Conservation (phyloP, 1,284 basidiomycete species). For the Cystobasidium slooffiae region DNA sequence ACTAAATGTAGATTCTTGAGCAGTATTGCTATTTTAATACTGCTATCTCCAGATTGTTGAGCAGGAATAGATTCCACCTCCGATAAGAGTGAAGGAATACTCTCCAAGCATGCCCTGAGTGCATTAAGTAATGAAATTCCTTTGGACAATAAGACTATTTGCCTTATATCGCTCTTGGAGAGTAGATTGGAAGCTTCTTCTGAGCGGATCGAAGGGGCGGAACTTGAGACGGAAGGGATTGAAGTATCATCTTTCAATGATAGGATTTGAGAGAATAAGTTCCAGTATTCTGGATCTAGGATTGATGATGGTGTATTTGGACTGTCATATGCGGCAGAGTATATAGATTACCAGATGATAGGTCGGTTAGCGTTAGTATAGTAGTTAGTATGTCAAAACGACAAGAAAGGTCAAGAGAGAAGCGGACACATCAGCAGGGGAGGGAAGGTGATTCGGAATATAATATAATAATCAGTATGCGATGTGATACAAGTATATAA, state of each 20-base stretch:
- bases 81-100: not conserved
- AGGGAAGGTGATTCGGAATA: not conserved
- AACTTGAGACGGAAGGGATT: conserved; percentile 2
- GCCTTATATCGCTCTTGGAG: conserved; percentile 26
- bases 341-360: not conserved
- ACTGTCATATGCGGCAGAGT: not conserved
- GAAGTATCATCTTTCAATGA: conserved; percentile 11
- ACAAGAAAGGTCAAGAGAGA: not conserved
- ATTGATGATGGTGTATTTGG: conserved; percentile 15
- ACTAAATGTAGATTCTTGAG: not conserved
- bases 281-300: conserved; percentile 27
- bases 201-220: not conserved
- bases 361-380: conserved; percentile 8
- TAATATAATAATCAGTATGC: not conserved
- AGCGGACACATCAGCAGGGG: not conserved
- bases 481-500: not conserved
- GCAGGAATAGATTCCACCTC: not conserved
- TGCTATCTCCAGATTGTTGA: not conserved
- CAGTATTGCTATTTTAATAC: not conserved
- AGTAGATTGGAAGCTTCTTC: conserved; percentile 10
- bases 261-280: conserved; percentile 15
- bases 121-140: conserved; percentile 11
- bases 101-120: conserved; percentile 8
- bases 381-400: not conserved
- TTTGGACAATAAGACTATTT: not conserved